These are phyloP conservation scores for Paracoccidioides lutzii DNA, from an alignment of 2,329 filamentous ascomycete genomes.

Conservation along the genomic window DNA sequence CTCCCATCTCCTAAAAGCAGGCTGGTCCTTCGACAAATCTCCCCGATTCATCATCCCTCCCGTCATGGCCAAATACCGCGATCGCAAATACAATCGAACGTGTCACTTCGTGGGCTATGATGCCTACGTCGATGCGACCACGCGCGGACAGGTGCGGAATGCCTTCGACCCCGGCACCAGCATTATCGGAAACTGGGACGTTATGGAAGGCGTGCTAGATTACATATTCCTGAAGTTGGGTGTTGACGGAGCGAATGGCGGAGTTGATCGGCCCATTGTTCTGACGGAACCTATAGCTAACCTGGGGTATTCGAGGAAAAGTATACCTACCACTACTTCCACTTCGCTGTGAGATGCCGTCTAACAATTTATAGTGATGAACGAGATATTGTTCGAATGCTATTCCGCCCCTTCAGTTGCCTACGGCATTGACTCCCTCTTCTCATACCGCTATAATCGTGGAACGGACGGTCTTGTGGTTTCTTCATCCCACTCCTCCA, in stretches of 20 bases:
- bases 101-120: slow-evolving; percentile 88
- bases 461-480: slow-evolving; percentile 79
- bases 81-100: slow-evolving; percentile 82
- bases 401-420: slow-evolving; percentile 82
- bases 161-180: slow-evolving; percentile 85
- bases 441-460: slow-evolving; percentile 87
- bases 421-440: slow-evolving; percentile 91
- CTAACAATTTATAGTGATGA: slow-evolving; percentile 58
- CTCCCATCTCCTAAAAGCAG: slow-evolving; percentile 76
- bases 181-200: slow-evolving; percentile 94
- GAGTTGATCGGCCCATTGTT: slow-evolving; percentile 73
- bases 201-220: slow-evolving; percentile 86
- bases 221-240: slow-evolving; percentile 92
- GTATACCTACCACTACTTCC: slow-evolving; percentile 38
- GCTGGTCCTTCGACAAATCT: slow-evolving; percentile 84
- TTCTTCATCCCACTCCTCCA: slow-evolving; percentile 84
- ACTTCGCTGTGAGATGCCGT: background rate
- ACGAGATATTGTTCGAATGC: slow-evolving; percentile 91
- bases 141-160: slow-evolving; percentile 76
- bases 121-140: slow-evolving; percentile 88
- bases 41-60: slow-evolving; percentile 73
- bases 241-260: slow-evolving; percentile 56
- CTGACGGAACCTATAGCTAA: slow-evolving; percentile 96
- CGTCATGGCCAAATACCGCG: slow-evolving; percentile 87
- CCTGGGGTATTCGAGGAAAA: slow-evolving; percentile 73